Evolutionary conservation across 768 basidiomycete species (phyloP), one percentile per base, ranked within the genome.

Genomic region (Rickenella mellea): DNA sequence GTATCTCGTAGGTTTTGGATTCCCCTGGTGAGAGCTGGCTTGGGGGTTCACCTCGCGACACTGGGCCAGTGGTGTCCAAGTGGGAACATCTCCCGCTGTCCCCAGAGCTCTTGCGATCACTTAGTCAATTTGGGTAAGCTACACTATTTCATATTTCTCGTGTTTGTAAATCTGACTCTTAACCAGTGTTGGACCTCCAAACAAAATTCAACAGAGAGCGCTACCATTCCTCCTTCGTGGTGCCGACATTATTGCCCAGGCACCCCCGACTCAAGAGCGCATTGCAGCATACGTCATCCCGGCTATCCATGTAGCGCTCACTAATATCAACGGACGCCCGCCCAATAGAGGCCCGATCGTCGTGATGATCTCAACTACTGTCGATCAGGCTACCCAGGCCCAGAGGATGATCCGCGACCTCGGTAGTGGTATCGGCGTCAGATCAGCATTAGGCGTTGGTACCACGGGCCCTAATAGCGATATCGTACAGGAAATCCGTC

Each of bases 131-230:
- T 57, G 94, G 93, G 92, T 94, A 50, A 67, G 82, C 66, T 27
- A 8, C 27, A 46, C 33, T 44, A 42, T 32, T 27, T 15, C 11
- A 17, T 22, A 29, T 31, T 9, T 22, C 8, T 7, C 5, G 19
- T 41, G 38, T 44, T 31, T 39, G 39, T 33, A 15, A 36, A 40
- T 21, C 24, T 17, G 46, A 21, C 36, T 37, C 41, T 41, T 41
- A 43, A 25, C 46, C 54, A 93, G 92, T 30, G 83, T 98, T 48
- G 93, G 94, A 1, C 96, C 96, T 2, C 96, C 96, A 5, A 97
- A 97, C 63, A 99, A 99, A 69, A 96, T 99, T 50, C 96, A 98
- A 63, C 91, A 94, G 56, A 78, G 94, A 37, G 93, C 96, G 33
- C 68, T 99, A 39, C 96, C 96, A 6, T 97, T 97, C 66, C 77